Percentiles rank a stretch among this genome's conserved stretches.
Evolutionary conservation across 78 protist species (phyloP).

Genomic region (Dictyostelium capitatum): DNA sequence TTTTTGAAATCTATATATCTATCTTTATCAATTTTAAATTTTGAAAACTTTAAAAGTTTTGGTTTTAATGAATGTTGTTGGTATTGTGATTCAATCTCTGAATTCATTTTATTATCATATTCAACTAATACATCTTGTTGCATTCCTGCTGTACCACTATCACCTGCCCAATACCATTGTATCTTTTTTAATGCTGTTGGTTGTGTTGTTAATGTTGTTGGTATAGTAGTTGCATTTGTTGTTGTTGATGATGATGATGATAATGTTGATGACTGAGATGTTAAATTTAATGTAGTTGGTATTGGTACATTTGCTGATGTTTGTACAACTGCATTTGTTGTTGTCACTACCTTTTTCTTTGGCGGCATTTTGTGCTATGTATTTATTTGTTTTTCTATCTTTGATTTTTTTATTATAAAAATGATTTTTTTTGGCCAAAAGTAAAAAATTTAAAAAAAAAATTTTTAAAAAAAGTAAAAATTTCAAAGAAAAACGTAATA

Average conservation of each 20-base stretch:
- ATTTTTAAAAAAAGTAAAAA: background rate
- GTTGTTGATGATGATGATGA: constrained; percentile 9
- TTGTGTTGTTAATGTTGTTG: background rate
- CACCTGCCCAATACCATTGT: constrained; percentile 81
- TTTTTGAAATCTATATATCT: constrained; percentile 54
- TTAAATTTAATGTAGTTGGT: constrained; percentile 4
- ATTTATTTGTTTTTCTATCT: background rate
- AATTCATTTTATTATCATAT: constrained; percentile 25
- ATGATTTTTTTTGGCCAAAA: background rate
- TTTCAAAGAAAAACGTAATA: background rate
- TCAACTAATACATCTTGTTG: constrained; percentile 53
- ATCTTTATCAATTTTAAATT: constrained; percentile 52
- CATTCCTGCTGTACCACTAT: constrained; percentile 7
- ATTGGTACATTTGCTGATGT: background rate
- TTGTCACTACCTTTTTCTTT: constrained; percentile 10
- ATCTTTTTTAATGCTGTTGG: constrained; percentile 22
- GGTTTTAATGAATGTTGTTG: constrained; percentile 28
- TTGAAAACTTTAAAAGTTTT: background rate
- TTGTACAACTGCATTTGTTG: background rate
- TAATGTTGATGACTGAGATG: background rate
- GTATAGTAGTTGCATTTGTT: background rate
- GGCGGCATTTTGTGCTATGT: background rate
- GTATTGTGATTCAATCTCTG: constrained; percentile 41
- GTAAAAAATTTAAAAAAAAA: background rate
- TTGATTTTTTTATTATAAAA: background rate